Evolutionary conservation across 2,329 filamentous ascomycete genomes (phyloP).

Genomic region (Alternaria panax): DNA sequence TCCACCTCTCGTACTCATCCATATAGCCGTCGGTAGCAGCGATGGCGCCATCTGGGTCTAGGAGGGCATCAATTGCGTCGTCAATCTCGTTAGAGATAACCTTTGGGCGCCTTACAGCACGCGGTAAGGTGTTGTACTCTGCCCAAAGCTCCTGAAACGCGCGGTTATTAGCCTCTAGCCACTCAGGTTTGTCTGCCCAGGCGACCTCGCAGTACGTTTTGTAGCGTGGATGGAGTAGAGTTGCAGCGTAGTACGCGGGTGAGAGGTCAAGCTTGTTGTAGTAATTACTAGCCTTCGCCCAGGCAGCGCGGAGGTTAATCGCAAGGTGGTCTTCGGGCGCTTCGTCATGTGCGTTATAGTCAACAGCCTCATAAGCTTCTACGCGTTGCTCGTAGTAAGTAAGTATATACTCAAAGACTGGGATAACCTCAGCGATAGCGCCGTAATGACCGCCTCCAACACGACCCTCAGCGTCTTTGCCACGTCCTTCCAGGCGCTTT

Average conservation of each 20-base stretch:
- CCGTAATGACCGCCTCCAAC: too few species aligned
- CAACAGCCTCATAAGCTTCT: not conserved
- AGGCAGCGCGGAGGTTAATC: constrained; percentile 8
- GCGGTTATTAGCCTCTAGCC: constrained; percentile 4
- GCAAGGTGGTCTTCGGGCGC: constrained; percentile 8
- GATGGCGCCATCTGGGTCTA: not conserved
- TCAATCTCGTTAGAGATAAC: not conserved
- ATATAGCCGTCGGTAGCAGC: not conserved
- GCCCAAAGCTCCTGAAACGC: not conserved
- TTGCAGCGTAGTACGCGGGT: constrained; percentile 9
- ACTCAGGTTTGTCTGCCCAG: constrained; percentile 1
- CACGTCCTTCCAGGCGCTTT: not conserved
- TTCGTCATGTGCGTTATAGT: not conserved
- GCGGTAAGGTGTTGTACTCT: not conserved
- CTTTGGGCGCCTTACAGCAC: not conserved
- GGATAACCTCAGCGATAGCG: constrained; percentile 1
- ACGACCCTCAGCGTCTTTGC: not conserved
- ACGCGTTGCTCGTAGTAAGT: not conserved
- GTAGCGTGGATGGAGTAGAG: constrained; percentile 7
- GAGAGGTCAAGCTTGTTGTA: constrained; percentile 6
- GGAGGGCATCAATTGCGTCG: not conserved
- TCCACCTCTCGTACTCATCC: not conserved
- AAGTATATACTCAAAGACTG: not conserved
- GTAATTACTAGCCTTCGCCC: constrained; percentile 7
- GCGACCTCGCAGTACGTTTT: constrained; percentile 5